Evolutionary conservation across 805 yeast species (phyloP).

Genomic region (Peterozyma toletana): DNA sequence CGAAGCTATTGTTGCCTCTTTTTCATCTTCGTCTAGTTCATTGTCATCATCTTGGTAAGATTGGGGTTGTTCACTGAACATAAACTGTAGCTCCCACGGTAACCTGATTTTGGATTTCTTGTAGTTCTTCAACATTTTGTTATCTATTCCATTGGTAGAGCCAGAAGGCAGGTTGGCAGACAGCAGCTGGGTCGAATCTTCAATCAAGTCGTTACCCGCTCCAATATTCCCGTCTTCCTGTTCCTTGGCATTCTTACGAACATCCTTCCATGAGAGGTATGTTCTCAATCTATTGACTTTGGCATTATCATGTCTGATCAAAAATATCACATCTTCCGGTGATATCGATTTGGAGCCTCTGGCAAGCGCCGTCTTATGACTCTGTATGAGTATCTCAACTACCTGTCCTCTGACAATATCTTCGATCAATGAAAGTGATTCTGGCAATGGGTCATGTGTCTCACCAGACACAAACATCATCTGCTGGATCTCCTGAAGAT

Average conservation of each 20-base stretch:
- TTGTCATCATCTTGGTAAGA: conserved; percentile 53
- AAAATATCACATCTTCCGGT: conserved; percentile 89
- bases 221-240: conserved; percentile 45
- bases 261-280: conserved; percentile 94
- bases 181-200: conserved; percentile 14
- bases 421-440: conserved; percentile 87
- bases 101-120: conserved; percentile 75
- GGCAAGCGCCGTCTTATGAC: conserved; percentile 67
- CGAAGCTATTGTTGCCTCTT: conserved; percentile 85
- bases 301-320: conserved; percentile 89
- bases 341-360: conserved; percentile 81
- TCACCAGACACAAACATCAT: conserved; percentile 99
- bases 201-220: conserved; percentile 25
- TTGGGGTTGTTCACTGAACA: conserved; percentile 87
- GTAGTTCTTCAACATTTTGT: conserved; percentile 41
- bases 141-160: conserved; percentile 31
- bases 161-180: conserved; percentile 1
- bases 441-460: conserved; percentile 87
- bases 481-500: conserved; percentile 89
- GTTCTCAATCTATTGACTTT: conserved; percentile 89
- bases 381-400: conserved; percentile 69
- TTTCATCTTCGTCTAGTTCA: conserved; percentile 79
- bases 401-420: conserved; percentile 95
- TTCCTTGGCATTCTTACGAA: conserved; percentile 69
- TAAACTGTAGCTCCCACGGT: conserved; percentile 93